A percentile compares a stretch with the other conserved stretches of the same genome.
Conservation (phyloP, 495 filamentous ascomycete species). For the Aspergillus conjunctus region DNA sequence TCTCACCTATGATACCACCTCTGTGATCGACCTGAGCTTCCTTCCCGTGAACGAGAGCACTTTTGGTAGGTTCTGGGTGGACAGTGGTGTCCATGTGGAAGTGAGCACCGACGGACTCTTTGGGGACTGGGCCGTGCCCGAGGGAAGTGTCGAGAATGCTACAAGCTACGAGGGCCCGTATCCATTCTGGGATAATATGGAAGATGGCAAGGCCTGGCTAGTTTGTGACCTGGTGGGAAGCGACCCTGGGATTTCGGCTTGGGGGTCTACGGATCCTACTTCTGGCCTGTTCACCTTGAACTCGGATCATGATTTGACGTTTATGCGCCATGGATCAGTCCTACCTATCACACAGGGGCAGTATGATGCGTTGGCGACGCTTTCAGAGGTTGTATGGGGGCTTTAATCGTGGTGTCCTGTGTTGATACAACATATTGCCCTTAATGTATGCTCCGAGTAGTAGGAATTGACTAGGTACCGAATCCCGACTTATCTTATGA, state of each 20-base stretch:
- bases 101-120: slow-evolving; percentile 23
- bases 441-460: too few relatives aligned
- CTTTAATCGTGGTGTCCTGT: too few relatives aligned
- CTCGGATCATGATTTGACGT: slow-evolving; percentile 20
- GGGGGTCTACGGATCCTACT: slow-evolving; percentile 15
- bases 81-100: slow-evolving; percentile 15
- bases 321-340: slow-evolving; percentile 23
- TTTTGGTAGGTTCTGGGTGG: slow-evolving; percentile 17
- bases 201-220: slow-evolving; percentile 17
- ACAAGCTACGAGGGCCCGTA: slow-evolving; percentile 22
- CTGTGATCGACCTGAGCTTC: slow-evolving; percentile 22
- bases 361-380: slow-evolving; percentile 13
- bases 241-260: slow-evolving; percentile 17
- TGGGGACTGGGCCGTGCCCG: slow-evolving; percentile 16
- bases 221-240: slow-evolving; percentile 19
- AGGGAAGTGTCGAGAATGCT: slow-evolving; percentile 14
- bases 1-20: slow-evolving; percentile 7
- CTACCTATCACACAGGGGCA: slow-evolving; percentile 18
- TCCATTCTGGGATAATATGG: slow-evolving; percentile 22
- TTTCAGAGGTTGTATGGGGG: too few relatives aligned
- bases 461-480: too few relatives aligned
- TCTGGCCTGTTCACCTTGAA: slow-evolving; percentile 13
- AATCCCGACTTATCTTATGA: too few relatives aligned
- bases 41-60: slow-evolving; percentile 9
- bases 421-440: too few relatives aligned